Percentiles rank a stretch among this genome's conserved stretches.
Evolutionary conservation across 148 eudicot species (phyloP).

Genomic region (Cornus florida): DNA sequence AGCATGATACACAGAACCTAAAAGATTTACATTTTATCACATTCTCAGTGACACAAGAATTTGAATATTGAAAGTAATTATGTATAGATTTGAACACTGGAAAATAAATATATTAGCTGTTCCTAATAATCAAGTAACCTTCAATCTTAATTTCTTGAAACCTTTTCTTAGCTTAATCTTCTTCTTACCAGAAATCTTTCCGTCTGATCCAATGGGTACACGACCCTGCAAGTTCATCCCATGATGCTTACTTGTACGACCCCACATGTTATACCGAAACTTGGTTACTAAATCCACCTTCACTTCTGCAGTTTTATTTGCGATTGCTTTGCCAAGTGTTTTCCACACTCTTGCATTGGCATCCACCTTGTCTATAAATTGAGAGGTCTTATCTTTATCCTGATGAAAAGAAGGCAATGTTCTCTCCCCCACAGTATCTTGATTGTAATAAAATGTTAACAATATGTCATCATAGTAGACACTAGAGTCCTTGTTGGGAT

Average conservation of each 20-base stretch:
- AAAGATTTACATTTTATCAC: too few species aligned
- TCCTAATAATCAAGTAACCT: neutral
- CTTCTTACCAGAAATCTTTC: conserved; percentile 23
- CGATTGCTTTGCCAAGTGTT: neutral
- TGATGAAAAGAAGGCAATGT: conserved; percentile 16
- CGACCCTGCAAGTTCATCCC: neutral
- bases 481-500: conserved; percentile 9
- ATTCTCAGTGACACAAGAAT: neutral
- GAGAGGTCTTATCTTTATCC: neutral
- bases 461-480: conserved; percentile 7
- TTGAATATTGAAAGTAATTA: neutral
- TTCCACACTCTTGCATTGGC: neutral
- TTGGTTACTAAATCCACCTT: conserved; percentile 7
- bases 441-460: conserved; percentile 7
- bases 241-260: conserved; percentile 10
- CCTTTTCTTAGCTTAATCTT: neutral
- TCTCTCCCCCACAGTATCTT: conserved; percentile 3
- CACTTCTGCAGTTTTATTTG: conserved; percentile 10
- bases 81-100: neutral
- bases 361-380: neutral
- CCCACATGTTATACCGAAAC: conserved; percentile 7
- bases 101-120: neutral
- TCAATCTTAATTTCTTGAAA: neutral
- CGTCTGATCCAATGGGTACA: conserved; percentile 17
- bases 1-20: neutral